Conservation (phyloP, 805 yeast genomes). For the Kuraishia borneana region DNA sequence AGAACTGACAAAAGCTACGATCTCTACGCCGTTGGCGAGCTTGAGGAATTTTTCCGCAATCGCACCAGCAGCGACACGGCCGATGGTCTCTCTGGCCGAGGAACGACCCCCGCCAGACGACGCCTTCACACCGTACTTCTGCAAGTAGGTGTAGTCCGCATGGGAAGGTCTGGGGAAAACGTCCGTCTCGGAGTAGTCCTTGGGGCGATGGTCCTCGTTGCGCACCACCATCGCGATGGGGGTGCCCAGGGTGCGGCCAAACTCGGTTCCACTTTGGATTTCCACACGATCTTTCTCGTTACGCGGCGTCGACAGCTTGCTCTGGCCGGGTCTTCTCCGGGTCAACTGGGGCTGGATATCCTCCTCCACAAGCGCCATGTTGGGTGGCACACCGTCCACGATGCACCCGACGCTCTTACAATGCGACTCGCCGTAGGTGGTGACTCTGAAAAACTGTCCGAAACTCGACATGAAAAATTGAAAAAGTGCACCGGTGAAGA, state of each 20-base stretch:
- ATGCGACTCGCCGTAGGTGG: conserved; percentile 97
- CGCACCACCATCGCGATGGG: conserved; percentile 90
- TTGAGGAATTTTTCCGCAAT: conserved; percentile 86
- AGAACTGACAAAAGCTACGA: conserved; percentile 92
- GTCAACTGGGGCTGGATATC: conserved; percentile 95
- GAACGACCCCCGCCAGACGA: conserved; percentile 97
- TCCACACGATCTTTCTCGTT: conserved; percentile 89
- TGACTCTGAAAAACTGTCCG: conserved; percentile 58
- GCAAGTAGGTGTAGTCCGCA: conserved; percentile 89
- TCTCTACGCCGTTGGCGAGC: conserved; percentile 74
- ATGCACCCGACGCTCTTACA: conserved; percentile 97
- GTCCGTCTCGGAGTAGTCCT: conserved; percentile 92
- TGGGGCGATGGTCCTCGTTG: conserved; percentile 95
- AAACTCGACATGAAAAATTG: conserved; percentile 51
- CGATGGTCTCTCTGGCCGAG: conserved; percentile 95
- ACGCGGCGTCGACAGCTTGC: conserved; percentile 86
- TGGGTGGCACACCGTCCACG: conserved; percentile 97
- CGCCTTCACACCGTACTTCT: conserved; percentile 87
- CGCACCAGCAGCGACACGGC: conserved; percentile 98
- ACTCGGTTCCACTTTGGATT: conserved; percentile 91
- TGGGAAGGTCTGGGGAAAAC: conserved; percentile 95
- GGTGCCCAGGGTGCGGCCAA: conserved; percentile 84
- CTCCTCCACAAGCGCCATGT: conserved; percentile 68
- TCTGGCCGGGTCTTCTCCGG: conserved; percentile 97
- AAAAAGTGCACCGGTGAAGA: background rate